These are phyloP conservation scores for Yamadazyma kanchanaburiensis DNA, from an alignment of 1,139 yeast species.

Conservation along the genomic window DNA sequence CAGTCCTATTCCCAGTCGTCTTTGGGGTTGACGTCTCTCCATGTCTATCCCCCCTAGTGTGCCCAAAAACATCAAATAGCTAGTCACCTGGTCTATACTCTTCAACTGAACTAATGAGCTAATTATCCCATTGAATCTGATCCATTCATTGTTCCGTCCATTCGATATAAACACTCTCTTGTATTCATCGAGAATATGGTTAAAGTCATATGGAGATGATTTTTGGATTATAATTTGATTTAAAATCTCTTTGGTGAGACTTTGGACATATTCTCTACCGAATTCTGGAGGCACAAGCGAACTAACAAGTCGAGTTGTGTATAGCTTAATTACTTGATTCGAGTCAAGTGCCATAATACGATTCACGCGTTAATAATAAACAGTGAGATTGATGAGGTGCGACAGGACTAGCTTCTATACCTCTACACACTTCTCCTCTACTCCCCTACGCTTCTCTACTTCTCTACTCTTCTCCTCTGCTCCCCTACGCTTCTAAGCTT, in stretches of 20 bases:
- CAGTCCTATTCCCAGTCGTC: too few species aligned
- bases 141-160: conserved; percentile 28
- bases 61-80: conserved; percentile 34
- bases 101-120: conserved; percentile 27
- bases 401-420: background rate
- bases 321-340: conserved; percentile 31
- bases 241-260: conserved; percentile 28
- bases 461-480: background rate
- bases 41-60: conserved; percentile 13
- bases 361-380: too few species aligned
- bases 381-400: conserved; percentile 1
- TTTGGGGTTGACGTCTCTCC: too few species aligned
- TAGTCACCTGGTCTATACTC: conserved; percentile 31
- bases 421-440: background rate
- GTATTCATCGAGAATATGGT: conserved; percentile 19
- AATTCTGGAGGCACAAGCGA: conserved; percentile 38
- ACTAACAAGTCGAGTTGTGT: conserved; percentile 35
- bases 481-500: background rate
- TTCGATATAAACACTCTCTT: conserved; percentile 25
- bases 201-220: conserved; percentile 11
- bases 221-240: conserved; percentile 11
- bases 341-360: conserved; percentile 27
- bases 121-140: conserved; percentile 26
- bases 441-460: background rate
- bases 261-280: conserved; percentile 36